These are phyloP conservation scores for Roridomyces roridus DNA, from an alignment of 768 basidiomycete species.

Conservation along the genomic window DNA sequence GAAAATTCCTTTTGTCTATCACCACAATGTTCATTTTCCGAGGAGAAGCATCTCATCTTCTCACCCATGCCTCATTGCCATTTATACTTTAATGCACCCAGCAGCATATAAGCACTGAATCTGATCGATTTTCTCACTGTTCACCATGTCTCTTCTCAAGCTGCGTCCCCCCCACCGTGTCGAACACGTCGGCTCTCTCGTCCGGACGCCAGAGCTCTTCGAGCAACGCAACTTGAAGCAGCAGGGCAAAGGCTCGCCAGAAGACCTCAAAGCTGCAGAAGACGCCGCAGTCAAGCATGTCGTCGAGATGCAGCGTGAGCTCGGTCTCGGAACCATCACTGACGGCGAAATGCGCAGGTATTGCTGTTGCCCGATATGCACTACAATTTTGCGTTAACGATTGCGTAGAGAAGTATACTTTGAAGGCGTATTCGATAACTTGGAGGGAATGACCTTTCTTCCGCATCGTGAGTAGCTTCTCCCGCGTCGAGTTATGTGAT, in stretches of 20 bases:
- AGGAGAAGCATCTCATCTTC: constrained; percentile 16
- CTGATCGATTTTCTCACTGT: constrained; percentile 8
- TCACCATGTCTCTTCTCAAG: constrained; percentile 31
- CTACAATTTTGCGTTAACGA: background rate
- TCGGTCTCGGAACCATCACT: constrained; percentile 65
- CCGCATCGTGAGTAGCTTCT: constrained; percentile 47
- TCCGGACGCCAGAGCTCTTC: constrained; percentile 58
- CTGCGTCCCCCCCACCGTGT: constrained; percentile 50
- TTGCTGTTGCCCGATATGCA: constrained; percentile 5
- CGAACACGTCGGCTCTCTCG: constrained; percentile 68
- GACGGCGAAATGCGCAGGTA: constrained; percentile 63
- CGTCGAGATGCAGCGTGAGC: constrained; percentile 57
- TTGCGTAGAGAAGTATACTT: constrained; percentile 57
- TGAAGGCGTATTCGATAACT: constrained; percentile 70
- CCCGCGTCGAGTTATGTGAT: constrained; percentile 9
- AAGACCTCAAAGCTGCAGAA: constrained; percentile 55
- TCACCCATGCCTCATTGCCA: constrained; percentile 14
- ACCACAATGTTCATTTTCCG: constrained; percentile 18
- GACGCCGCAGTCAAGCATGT: constrained; percentile 60
- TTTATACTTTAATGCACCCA: constrained; percentile 21
- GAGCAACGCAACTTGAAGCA: constrained; percentile 52
- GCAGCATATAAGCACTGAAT: constrained; percentile 5
- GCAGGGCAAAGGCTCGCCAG: constrained; percentile 42
- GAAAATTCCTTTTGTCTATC: constrained; percentile 18
- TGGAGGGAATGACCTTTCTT: constrained; percentile 66